Evolutionary conservation across 768 basidiomycete species (phyloP).

Genomic region (Russula dissimulans): DNA sequence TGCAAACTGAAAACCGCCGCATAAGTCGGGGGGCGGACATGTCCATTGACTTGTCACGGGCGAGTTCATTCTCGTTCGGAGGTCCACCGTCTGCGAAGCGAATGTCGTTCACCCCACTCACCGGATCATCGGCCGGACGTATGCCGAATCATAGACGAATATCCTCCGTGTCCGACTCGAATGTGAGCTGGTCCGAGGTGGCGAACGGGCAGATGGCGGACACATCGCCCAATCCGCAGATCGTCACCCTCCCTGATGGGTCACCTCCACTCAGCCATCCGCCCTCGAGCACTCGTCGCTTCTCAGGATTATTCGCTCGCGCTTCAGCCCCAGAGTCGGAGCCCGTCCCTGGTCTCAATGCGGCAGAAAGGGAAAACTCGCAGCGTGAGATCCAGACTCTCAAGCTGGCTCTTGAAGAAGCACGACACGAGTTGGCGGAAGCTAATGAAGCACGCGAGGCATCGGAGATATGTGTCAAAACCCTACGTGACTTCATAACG

Average conservation of each 20-base stretch:
- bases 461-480: conserved; percentile 75
- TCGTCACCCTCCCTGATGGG: conserved; percentile 16
- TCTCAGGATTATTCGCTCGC: conserved; percentile 48
- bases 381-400: conserved; percentile 49
- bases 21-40: conserved; percentile 41
- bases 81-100: conserved; percentile 54
- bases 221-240: conserved; percentile 13
- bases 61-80: conserved; percentile 30
- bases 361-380: conserved; percentile 43
- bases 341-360: neutral
- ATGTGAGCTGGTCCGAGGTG: conserved; percentile 26
- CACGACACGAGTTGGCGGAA: conserved; percentile 62
- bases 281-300: conserved; percentile 27
- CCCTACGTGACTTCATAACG: conserved; percentile 73
- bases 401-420: conserved; percentile 52
- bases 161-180: conserved; percentile 61
- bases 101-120: conserved; percentile 67
- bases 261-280: conserved; percentile 23
- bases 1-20: conserved; percentile 69
- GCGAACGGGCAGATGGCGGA: conserved; percentile 25
- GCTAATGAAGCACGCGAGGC: conserved; percentile 80
- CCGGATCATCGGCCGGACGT: conserved; percentile 40
- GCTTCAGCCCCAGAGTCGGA: conserved; percentile 37
- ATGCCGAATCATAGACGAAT: conserved; percentile 51
- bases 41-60: conserved; percentile 48